Percentiles rank a stretch among this genome's conserved stretches.
These are phyloP conservation scores for Myrica gale DNA, from an alignment of 306 rosid species.

Conservation along the genomic window DNA sequence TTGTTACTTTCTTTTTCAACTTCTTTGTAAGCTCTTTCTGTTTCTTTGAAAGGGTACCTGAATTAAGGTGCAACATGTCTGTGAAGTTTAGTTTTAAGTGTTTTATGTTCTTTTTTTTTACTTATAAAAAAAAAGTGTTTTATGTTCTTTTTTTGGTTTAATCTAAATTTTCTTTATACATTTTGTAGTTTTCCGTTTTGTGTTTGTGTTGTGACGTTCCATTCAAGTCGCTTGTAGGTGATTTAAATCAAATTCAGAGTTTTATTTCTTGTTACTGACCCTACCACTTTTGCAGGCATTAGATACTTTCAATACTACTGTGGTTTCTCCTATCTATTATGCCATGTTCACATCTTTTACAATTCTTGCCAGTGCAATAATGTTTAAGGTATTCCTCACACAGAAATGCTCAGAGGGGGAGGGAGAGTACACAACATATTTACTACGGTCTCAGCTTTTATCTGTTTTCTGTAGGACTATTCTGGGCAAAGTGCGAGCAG, in stretches of 20 bases:
- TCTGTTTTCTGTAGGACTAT: constrained; percentile 58
- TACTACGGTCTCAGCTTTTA: constrained; percentile 19
- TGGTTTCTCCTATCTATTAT: constrained; percentile 85
- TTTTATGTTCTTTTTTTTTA: neutral
- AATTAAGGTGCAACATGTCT: neutral
- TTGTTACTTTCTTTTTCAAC: neutral
- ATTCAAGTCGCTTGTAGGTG: constrained; percentile 13
- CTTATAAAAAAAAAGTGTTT: too few species aligned
- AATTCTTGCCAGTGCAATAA: constrained; percentile 81
- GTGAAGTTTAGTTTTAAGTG: neutral
- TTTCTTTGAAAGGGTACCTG: neutral
- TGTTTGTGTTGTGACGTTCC: neutral
- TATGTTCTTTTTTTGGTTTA: neutral
- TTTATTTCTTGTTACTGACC: constrained; percentile 11
- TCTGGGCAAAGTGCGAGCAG: constrained; percentile 87
- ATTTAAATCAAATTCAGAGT: constrained; percentile 9
- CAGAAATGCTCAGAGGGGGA: constrained; percentile 23
- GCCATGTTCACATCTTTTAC: constrained; percentile 90
- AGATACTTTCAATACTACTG: constrained; percentile 81
- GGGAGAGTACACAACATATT: constrained; percentile 27
- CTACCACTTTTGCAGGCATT: constrained; percentile 57
- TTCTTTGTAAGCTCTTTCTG: neutral
- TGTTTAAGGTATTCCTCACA: constrained; percentile 71
- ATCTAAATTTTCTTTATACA: neutral
- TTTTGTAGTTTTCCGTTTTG: neutral